Conservation (phyloP, 352 stramenopile species). For the Pythium graminicola region DNA sequence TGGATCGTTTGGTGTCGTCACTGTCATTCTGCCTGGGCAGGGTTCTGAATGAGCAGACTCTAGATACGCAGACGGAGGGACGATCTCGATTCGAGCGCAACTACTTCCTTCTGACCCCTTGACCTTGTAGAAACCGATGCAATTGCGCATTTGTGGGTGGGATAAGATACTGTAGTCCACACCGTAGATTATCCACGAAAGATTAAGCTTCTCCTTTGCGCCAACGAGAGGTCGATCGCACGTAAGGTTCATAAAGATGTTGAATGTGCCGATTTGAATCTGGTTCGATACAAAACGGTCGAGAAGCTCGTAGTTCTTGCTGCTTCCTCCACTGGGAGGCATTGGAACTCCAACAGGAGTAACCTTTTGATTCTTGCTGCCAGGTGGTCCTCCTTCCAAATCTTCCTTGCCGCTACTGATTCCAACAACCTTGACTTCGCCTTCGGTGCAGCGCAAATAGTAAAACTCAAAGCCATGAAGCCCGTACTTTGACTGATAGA, state of each 20-base stretch:
- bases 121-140: slow-evolving; percentile 50
- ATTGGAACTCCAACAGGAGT: background rate
- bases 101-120: slow-evolving; percentile 20
- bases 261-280: slow-evolving; percentile 54
- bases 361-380: slow-evolving; percentile 19
- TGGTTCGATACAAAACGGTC: slow-evolving; percentile 42
- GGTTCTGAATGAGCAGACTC: slow-evolving; percentile 30
- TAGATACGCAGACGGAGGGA: slow-evolving; percentile 46
- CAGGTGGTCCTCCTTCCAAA: slow-evolving; percentile 1
- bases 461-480: slow-evolving; percentile 54
- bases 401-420: slow-evolving; percentile 19
- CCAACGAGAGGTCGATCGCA: slow-evolving; percentile 41
- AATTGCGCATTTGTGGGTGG: slow-evolving; percentile 43
- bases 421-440: slow-evolving; percentile 26
- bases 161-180: slow-evolving; percentile 42
- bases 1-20: slow-evolving; percentile 35
- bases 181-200: slow-evolving; percentile 53
- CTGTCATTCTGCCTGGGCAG: slow-evolving; percentile 39
- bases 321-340: background rate
- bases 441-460: slow-evolving; percentile 40
- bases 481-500: slow-evolving; percentile 59
- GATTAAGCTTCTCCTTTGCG: slow-evolving; percentile 37
- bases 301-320: slow-evolving; percentile 39
- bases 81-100: slow-evolving; percentile 39
- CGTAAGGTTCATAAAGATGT: slow-evolving; percentile 58